Percentiles rank a stretch among this genome's conserved stretches.
Conservation (phyloP, 1,284 basidiomycete species). For the Puccinia coronata region DNA sequence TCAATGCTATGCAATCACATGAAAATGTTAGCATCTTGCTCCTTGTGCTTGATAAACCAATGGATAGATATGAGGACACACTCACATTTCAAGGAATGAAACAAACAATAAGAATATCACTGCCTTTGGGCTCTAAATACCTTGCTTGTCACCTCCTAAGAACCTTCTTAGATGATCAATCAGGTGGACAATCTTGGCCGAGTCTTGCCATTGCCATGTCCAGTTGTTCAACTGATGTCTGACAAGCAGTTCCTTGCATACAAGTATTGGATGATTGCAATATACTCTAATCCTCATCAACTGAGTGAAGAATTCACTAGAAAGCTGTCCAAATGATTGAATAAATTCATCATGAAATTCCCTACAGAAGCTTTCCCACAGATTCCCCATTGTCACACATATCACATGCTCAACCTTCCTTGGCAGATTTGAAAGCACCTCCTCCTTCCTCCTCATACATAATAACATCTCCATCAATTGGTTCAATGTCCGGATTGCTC, state of each 20-base stretch:
- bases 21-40: not conserved
- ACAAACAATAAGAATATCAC: conserved; percentile 6
- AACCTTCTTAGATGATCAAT: not conserved
- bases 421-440: conserved; percentile 3
- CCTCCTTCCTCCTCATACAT: conserved; percentile 12
- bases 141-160: not conserved
- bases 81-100: not conserved
- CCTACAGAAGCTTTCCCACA: not conserved
- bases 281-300: conserved; percentile 3
- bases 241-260: not conserved
- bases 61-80: no score
- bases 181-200: not conserved
- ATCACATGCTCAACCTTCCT: not conserved
- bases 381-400: not conserved
- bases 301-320: not conserved
- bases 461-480: conserved; percentile 4
- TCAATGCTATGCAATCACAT: not conserved
- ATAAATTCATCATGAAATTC: not conserved
- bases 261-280: conserved; percentile 3
- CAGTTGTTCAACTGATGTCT: no score
- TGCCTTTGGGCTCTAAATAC: not conserved
- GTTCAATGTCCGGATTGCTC: not conserved
- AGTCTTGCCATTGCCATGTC: conserved; percentile 20
- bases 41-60: not conserved
- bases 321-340: not conserved